A percentile compares a stretch with the other conserved stretches of the same genome.
Evolutionary conservation across 495 filamentous ascomycete species (phyloP).

Genomic region (Penicillium pulvis): DNA sequence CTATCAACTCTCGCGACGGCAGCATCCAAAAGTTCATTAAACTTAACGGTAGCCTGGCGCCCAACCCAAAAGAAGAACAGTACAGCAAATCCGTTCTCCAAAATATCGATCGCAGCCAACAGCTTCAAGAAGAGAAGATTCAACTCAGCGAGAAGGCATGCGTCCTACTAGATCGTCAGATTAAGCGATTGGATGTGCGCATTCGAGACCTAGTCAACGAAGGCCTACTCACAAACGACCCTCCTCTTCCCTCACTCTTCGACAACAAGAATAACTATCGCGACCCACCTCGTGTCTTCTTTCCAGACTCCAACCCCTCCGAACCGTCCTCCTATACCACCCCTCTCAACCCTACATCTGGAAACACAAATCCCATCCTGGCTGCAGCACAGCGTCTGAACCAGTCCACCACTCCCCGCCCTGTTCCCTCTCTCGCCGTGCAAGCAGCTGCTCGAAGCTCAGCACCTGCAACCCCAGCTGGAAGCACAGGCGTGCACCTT

Average conservation of each 20-base stretch:
- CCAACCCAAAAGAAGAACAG: conserved; percentile 84
- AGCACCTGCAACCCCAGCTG: conserved; percentile 67
- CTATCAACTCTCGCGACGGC: conserved; percentile 75
- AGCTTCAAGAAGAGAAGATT: conserved; percentile 86
- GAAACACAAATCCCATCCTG: conserved; percentile 43
- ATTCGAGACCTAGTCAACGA: conserved; percentile 82
- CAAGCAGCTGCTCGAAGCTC: conserved; percentile 47
- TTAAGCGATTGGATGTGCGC: conserved; percentile 82
- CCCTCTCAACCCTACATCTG: conserved; percentile 45
- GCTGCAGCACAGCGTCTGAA: conserved; percentile 50
- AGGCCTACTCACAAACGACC: conserved; percentile 74
- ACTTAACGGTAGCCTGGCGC: conserved; percentile 72
- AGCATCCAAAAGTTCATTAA: conserved; percentile 92
- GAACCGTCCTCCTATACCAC: conserved; percentile 41
- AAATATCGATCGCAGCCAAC: conserved; percentile 68
- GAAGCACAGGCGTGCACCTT: conserved; percentile 57
- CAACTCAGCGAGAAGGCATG: conserved; percentile 75
- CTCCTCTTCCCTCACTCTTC: conserved; percentile 77
- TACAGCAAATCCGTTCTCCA: conserved; percentile 70
- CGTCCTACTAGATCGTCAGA: conserved; percentile 80
- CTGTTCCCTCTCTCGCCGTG: conserved; percentile 24
- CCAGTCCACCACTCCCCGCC: conserved; percentile 39
- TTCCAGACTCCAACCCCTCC: conserved; percentile 47
- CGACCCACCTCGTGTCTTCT: conserved; percentile 55
- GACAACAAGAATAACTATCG: conserved; percentile 59